Evolutionary conservation across 768 basidiomycete species (phyloP).

Genomic region (Mycena kentingensis): DNA sequence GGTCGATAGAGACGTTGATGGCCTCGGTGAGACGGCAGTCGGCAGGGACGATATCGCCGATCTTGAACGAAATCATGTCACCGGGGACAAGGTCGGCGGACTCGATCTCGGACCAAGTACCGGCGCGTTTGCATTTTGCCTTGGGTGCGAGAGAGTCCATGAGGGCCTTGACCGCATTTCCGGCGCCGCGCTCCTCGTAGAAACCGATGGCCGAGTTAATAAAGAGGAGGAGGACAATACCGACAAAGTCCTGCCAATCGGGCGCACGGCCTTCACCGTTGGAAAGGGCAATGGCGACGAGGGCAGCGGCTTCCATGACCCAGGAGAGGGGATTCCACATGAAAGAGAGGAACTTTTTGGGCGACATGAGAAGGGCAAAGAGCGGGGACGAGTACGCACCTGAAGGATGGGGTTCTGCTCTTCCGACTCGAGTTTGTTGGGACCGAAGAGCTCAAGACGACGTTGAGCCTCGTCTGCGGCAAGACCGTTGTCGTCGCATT

Average conservation of each 20-base stretch:
- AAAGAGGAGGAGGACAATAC: slow-evolving; percentile 89
- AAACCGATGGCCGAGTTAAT: slow-evolving; percentile 98
- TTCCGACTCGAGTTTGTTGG: slow-evolving; percentile 90
- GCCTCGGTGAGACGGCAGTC: slow-evolving; percentile 97
- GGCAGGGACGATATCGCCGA: slow-evolving; percentile 97
- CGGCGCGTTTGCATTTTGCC: slow-evolving; percentile 88
- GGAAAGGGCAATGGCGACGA: slow-evolving; percentile 93
- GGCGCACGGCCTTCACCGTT: slow-evolving; percentile 87
- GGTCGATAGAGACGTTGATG: slow-evolving; percentile 97
- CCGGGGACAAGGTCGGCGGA: slow-evolving; percentile 89
- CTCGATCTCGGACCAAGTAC: slow-evolving; percentile 88
- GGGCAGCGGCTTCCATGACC: slow-evolving; percentile 98
- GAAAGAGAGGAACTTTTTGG: slow-evolving; percentile 81
- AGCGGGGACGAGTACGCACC: slow-evolving; percentile 39
- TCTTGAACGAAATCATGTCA: slow-evolving; percentile 97
- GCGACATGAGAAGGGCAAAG: not conserved
- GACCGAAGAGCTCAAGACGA: slow-evolving; percentile 91
- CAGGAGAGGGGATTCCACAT: slow-evolving; percentile 99
- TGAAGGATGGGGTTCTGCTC: slow-evolving; percentile 92
- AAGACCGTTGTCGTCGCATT: slow-evolving; percentile 85
- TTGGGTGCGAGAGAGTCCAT: slow-evolving; percentile 99
- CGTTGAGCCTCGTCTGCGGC: slow-evolving; percentile 70
- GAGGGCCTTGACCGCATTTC: slow-evolving; percentile 98
- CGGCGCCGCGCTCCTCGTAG: slow-evolving; percentile 96
- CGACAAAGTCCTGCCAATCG: slow-evolving; percentile 97